phyloP scores from a whole-genome alignment of 495 filamentous ascomycete species.

The Gamarada debralockiae region DNA sequence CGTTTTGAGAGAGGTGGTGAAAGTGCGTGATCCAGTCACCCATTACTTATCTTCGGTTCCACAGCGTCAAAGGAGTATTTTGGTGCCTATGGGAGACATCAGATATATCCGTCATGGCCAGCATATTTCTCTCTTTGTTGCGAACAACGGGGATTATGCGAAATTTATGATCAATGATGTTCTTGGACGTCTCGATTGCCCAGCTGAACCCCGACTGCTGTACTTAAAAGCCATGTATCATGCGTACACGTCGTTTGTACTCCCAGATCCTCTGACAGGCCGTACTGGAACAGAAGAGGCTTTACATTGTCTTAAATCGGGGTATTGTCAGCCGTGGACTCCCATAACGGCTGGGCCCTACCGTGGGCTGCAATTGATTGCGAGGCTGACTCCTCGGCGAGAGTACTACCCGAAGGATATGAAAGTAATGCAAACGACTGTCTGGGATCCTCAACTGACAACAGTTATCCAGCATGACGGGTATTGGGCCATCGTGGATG shows the following conservation, averaged over 20 bases:
- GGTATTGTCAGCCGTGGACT: slow-evolving; percentile 40
- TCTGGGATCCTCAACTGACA: slow-evolving; percentile 31
- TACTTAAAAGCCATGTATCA: slow-evolving; percentile 52
- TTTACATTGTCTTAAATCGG: slow-evolving; percentile 46
- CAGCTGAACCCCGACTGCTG: slow-evolving; percentile 41
- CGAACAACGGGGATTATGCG: slow-evolving; percentile 13
- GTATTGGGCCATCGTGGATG: slow-evolving; percentile 34
- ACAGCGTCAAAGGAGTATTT: slow-evolving; percentile 7
- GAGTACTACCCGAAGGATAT: slow-evolving; percentile 52
- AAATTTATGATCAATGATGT: slow-evolving; percentile 44
- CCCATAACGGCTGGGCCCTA: slow-evolving; percentile 20
- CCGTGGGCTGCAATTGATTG: slow-evolving; percentile 33
- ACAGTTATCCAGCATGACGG: slow-evolving; percentile 51
- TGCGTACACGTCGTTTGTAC: slow-evolving; percentile 52
- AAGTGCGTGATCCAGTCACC: neutral
- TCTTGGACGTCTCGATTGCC: slow-evolving; percentile 41
- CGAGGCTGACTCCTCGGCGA: slow-evolving; percentile 43
- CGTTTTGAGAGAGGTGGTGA: slow-evolving; percentile 33
- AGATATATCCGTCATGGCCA: neutral
- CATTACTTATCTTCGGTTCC: no score
- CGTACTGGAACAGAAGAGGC: slow-evolving; percentile 59
- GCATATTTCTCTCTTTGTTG: neutral
- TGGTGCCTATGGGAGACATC: slow-evolving; percentile 12
- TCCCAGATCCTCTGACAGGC: slow-evolving; percentile 54
- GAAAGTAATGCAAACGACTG: slow-evolving; percentile 23